phyloP scores from a whole-genome alignment of 768 basidiomycete genomes.

The Cystofilobasidium capitatum region DNA sequence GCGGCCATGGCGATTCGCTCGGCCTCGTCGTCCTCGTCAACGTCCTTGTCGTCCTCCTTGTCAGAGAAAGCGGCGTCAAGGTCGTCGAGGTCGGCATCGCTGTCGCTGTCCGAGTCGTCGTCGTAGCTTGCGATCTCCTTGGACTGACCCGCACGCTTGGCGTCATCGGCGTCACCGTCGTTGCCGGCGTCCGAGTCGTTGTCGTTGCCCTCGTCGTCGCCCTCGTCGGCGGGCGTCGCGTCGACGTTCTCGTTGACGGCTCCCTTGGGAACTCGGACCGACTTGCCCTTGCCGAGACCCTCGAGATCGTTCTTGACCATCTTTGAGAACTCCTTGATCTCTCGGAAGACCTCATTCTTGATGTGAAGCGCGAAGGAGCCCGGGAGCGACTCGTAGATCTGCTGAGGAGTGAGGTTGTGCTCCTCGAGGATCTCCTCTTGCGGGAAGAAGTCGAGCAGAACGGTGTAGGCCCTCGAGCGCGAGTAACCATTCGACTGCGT shows the following conservation, averaged over 20 bases:
- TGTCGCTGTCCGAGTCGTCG: conserved; percentile 41
- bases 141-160: conserved; percentile 23
- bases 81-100: conserved; percentile 36
- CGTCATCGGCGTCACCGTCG: conserved; percentile 34
- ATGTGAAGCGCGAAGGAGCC: conserved; percentile 66
- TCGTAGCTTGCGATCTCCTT: conserved; percentile 25
- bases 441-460: conserved; percentile 78
- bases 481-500: conserved; percentile 46
- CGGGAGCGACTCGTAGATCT: conserved; percentile 64
- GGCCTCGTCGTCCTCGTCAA: conserved; percentile 30
- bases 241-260: conserved; percentile 45
- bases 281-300: conserved; percentile 60
- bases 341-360: conserved; percentile 72
- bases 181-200: conserved; percentile 35
- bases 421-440: conserved; percentile 70
- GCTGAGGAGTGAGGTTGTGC: conserved; percentile 61
- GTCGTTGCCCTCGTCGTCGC: conserved; percentile 71
- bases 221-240: conserved; percentile 41
- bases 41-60: conserved; percentile 30
- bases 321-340: conserved; percentile 75
- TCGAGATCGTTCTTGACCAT: conserved; percentile 62
- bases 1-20: conserved; percentile 30
- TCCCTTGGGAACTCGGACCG: conserved; percentile 36
- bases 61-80: conserved; percentile 29
- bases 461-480: conserved; percentile 67